Percentiles rank a stretch among this genome's conserved stretches.
Evolutionary conservation across 805 yeast genomes (phyloP).

Genomic region (Ogataea henricii): DNA sequence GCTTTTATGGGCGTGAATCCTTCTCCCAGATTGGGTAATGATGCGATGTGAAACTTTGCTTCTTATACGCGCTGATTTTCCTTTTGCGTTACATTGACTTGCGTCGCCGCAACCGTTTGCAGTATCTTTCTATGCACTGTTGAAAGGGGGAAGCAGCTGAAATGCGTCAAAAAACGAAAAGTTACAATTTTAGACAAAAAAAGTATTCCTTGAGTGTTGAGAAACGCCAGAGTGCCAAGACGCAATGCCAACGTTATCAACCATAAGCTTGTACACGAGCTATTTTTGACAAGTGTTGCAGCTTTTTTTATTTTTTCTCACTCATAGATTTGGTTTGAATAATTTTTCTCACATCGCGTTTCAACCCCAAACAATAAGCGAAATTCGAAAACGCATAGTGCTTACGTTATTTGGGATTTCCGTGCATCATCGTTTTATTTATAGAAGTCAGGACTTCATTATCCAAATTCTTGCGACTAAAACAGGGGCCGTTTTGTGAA

Average conservation of each 20-base stretch:
- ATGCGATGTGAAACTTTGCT: background rate
- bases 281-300: too few species aligned
- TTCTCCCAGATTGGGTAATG: background rate
- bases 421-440: slow-evolving; percentile 3
- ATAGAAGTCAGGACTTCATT: background rate
- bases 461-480: background rate
- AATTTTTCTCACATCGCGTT: background rate
- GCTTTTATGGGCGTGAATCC: slow-evolving; percentile 38
- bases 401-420: background rate
- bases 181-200: too few species aligned
- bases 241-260: too few species aligned
- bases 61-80: background rate
- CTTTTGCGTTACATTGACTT: background rate
- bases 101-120: background rate
- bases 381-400: background rate
- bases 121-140: background rate
- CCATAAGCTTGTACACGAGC: too few species aligned
- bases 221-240: too few species aligned
- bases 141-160: background rate
- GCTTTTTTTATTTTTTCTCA: background rate
- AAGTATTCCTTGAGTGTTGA: too few species aligned
- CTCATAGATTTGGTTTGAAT: background rate
- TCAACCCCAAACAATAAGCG: background rate
- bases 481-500: background rate
- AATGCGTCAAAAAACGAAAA: background rate